Evolutionary conservation across 345 rosid genomes (phyloP), one percentile per base, ranked within the genome.

Genomic region (Populus deltoides): DNA sequence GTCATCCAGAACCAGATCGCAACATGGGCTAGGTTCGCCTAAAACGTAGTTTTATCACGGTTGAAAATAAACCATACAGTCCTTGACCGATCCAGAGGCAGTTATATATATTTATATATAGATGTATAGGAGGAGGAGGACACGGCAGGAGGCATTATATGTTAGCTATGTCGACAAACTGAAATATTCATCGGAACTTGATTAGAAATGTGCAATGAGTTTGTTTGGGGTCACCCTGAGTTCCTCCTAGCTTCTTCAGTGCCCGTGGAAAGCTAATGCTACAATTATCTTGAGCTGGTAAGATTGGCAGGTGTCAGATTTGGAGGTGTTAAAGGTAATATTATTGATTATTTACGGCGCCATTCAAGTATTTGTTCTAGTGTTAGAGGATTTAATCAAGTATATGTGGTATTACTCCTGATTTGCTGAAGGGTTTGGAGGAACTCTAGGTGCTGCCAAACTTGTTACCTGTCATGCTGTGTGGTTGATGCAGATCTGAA

Each of bases 351-450:
- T 38, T 38, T 38, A 38, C 39, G 39, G 39, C 8, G 41, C 27
- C 24, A 67, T 18, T 67, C 7, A 31, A 31, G 36, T 25, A 5
- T 15, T 43, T 24, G 22, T 53, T 53, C 18, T 20, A 17, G 53
- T 17, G 53, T 15, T 47, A 17, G 16, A 17, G 53, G 24, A 53
- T 53, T 53, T 53, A 22, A 8, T 53, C 3, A 2, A 53, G 61
- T 2, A 53, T 2, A 53, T 53, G 25, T 7, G 24, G 25, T 22
- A 2, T 53, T 53, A 53, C 61, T 53, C 24, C 10, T 22, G 47
- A 75, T 35, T 22, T 72, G 49, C 71, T 81, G 81, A 81, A 81
- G 84, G 75, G 84, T 81, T 81, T 77, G 81, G 84, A 77, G 81
- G 81, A 78, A 78, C 82, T 78, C 74, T 74, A 24, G 85, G 76